Evolutionary conservation across 2,329 filamentous ascomycete species (phyloP), one percentile per base, ranked within the genome.

Genomic region (Paecilomyces sp.): DNA sequence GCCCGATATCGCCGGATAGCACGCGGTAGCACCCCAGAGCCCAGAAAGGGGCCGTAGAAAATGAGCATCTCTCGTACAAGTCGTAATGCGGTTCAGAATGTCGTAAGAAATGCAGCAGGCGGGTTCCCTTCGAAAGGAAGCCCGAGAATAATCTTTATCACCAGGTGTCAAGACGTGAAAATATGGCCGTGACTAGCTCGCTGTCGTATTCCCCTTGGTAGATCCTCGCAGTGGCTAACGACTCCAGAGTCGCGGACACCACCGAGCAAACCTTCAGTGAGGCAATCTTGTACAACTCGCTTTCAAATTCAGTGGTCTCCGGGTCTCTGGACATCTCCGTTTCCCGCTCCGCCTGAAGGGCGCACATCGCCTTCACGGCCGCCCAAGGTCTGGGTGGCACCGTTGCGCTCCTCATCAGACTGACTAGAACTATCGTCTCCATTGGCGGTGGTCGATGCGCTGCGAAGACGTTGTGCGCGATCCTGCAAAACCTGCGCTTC

Each of bases 401-500:
- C 66, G 31, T 73, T 74, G 33, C 69, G 69, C 54, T 80, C 78
- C 62, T 80, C 78, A 60, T 81, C 79, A 47, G 77, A 80, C 66
- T 80, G 78, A 63, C 76, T 79, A 13, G 78, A 77, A 64, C 76
- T 80, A 62, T 80, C 78, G 53, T 78, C 77, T 18, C 73, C 76
- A 9, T 64, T 68, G 51, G 69, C 72, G 34, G 72, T 66, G 28
- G 72, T 70, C 9, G 74, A 75, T 51, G 74, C 76, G 61, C 73
- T 77, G 57, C 75, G 73, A 41, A 78, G 68, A 60, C 74, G 73
- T 61, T 77, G 70, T 2, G 77, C 78, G 9, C 74, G 73, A 59
- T 76, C 73, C 57, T 77, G 72, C 28, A 80, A 69, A 30, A 77
- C 73, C 59, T 79, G 75, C 6, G 85, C 85, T 68, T 86, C 82